Conservation (phyloP, 495 filamentous ascomycete genomes). For the Peziza echinospora region DNA sequence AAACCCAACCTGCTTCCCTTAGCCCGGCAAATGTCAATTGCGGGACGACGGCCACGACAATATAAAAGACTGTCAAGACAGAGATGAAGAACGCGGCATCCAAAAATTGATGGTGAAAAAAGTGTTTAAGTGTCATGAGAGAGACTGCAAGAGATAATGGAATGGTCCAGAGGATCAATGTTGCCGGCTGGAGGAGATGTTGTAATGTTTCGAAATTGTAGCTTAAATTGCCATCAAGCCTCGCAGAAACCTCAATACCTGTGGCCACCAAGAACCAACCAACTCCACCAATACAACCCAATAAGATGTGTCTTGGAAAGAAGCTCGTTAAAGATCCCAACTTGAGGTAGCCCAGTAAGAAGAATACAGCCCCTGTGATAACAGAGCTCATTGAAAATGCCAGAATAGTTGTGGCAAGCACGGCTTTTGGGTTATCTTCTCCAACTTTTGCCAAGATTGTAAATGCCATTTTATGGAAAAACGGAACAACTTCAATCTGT, state of each 20-base stretch:
- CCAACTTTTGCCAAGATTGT: slow-evolving; percentile 63
- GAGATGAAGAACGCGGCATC: slow-evolving; percentile 69
- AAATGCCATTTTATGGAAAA: slow-evolving; percentile 92
- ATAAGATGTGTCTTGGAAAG: slow-evolving; percentile 87
- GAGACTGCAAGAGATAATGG: slow-evolving; percentile 56
- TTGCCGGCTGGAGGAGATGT: slow-evolving; percentile 47
- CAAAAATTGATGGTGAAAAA: slow-evolving; percentile 56
- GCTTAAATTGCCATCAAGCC: slow-evolving; percentile 60
- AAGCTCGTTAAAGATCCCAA: slow-evolving; percentile 85
- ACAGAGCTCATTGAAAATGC: slow-evolving; percentile 81
- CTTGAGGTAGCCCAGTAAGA: slow-evolving; percentile 61
- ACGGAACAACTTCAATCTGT: slow-evolving; percentile 86
- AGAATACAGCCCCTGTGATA: slow-evolving; percentile 77
- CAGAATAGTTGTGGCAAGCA: slow-evolving; percentile 78
- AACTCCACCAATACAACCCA: slow-evolving; percentile 91
- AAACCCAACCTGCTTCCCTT: slow-evolving; percentile 65
- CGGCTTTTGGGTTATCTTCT: slow-evolving; percentile 55
- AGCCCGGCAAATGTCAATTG: slow-evolving; percentile 39
- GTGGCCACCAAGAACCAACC: slow-evolving; percentile 90
- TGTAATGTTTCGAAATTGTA: slow-evolving; percentile 55
- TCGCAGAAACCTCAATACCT: slow-evolving; percentile 81
- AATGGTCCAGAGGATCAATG: slow-evolving; percentile 59
- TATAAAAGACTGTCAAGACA: slow-evolving; percentile 64
- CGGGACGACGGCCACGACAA: slow-evolving; percentile 44
- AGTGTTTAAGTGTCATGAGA: slow-evolving; percentile 51